phyloP scores from a whole-genome alignment of 2,329 filamentous ascomycete species.

The Hymenoscyphus fructigenus region DNA sequence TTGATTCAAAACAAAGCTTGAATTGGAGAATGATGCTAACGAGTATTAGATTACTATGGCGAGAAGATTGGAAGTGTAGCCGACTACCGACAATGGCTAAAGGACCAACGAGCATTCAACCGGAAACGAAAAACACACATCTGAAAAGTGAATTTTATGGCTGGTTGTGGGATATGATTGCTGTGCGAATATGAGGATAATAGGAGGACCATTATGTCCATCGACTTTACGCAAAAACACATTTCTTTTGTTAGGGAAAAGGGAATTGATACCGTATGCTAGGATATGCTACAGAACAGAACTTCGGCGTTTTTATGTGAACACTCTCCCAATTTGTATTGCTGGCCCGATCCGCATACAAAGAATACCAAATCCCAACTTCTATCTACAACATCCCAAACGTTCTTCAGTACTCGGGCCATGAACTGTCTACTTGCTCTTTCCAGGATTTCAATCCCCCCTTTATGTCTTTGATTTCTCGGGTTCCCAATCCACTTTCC shows the following conservation, averaged over 20 bases:
- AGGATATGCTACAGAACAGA: conserved; percentile 6
- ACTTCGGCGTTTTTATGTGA: conserved; percentile 11
- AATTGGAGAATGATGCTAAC: conserved; percentile 55
- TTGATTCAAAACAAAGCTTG: too few relatives aligned
- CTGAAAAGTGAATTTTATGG: not conserved
- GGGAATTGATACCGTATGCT: conserved; percentile 10
- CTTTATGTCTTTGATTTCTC: conserved; percentile 67
- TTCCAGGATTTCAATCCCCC: conserved; percentile 76
- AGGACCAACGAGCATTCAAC: conserved; percentile 96
- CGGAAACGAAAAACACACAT: conserved; percentile 60
- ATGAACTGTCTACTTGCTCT: conserved; percentile 58
- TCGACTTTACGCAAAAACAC: not conserved
- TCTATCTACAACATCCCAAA: not conserved
- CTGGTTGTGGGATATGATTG: conserved; percentile 12
- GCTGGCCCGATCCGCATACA: conserved; percentile 6
- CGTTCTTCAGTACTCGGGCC: conserved; percentile 52
- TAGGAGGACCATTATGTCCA: conserved; percentile 4
- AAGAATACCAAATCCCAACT: conserved; percentile 15
- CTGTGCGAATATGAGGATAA: conserved; percentile 5
- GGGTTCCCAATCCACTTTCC: conserved; percentile 50
- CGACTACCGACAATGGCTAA: conserved; percentile 92
- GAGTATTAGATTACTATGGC: conserved; percentile 77
- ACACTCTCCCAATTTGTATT: conserved; percentile 13
- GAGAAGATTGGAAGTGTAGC: conserved; percentile 95
- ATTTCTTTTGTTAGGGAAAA: conserved; percentile 14